Evolutionary conservation across 768 basidiomycete genomes (phyloP).

Genomic region (Piloderma croceum): DNA sequence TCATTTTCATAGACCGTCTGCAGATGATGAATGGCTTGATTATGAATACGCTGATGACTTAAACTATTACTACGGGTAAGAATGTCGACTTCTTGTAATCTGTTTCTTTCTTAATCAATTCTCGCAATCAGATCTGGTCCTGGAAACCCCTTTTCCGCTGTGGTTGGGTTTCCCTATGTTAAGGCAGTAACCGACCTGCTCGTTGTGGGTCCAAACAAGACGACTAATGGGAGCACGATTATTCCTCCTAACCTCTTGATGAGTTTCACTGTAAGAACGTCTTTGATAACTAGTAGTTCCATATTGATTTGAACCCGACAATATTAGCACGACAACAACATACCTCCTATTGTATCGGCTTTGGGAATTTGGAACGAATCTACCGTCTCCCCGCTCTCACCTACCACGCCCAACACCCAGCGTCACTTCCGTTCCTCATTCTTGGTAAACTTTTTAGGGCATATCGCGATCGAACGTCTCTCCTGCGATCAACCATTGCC

Average conservation of each 20-base stretch:
- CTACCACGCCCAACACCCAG: conserved; percentile 20
- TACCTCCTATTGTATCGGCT: conserved; percentile 37
- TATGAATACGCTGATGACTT: conserved; percentile 43
- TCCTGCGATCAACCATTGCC: too few species aligned
- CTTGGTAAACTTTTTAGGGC: conserved; percentile 36
- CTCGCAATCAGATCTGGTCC: conserved; percentile 32
- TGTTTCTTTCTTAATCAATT: background rate
- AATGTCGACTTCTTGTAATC: background rate
- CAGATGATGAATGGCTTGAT: conserved; percentile 36
- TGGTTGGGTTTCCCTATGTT: conserved; percentile 36
- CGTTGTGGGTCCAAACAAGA: conserved; percentile 24
- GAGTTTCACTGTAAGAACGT: conserved; percentile 34
- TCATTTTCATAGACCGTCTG: background rate
- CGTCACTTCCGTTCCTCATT: conserved; percentile 36
- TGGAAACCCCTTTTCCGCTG: conserved; percentile 37
- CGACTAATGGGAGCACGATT: conserved; percentile 20
- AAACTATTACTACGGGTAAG: conserved; percentile 43
- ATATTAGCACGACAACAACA: conserved; percentile 39
- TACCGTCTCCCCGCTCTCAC: conserved; percentile 33
- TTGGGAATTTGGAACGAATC: conserved; percentile 41
- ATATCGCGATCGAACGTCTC: conserved; percentile 37
- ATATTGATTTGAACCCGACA: background rate
- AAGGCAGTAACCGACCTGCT: conserved; percentile 35
- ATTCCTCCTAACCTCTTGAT: conserved; percentile 37
- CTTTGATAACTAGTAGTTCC: too few species aligned